Base-by-base conservation (phyloP, 2,329 filamentous ascomycete species). In the Epichloe baconii region DNA sequence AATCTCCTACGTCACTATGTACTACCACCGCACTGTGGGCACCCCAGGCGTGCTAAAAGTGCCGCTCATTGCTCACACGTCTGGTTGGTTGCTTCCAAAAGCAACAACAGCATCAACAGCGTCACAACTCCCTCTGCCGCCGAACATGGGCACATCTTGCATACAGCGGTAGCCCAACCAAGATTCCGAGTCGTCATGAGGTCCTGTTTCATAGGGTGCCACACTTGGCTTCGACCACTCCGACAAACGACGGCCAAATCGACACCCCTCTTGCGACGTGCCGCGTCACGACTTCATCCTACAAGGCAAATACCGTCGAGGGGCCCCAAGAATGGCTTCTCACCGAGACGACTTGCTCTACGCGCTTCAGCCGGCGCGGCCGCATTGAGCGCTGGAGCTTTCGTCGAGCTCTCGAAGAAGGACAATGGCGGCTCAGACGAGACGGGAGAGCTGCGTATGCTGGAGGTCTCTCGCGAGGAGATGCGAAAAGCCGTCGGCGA, bases 401-500 rank as follows among this genome's bases (percentile, higher is more conserved):
- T 83, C 61, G 70, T 83, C 43, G 70, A 76, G 58, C 64, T 82
- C 6, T 77, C 79, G 4, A 75, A 81, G 58, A 65, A 74, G 54
- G 74, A 80, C 42, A 75, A 79, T 55, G 65, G 58, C 38, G 70
- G 66, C 42, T 64, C 68, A 3, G 66, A 72, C 17, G 64, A 85
- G 61, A 95, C 90, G 3, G 79, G 80, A 26, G 90, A 96, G 69
- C 78, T 78, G 67, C 85, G 88, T 57, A 96, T 96, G 91, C 77
- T 96, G 14, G 80, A 89, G 64, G 80, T 77, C 2, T 96, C 90
- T 38, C 75, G 86, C 42, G 72, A 82, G 51, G 91, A 96, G 69
- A 79, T 95, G 37, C 74, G 75, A 52, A 87, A 86, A 60, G 76
- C 76, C 37, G 77, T 90, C 1, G 74, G 79, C 1, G 74, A 82